These are phyloP conservation scores for Primulina eburnea DNA, from an alignment of 257 asterid species.

Conservation along the genomic window DNA sequence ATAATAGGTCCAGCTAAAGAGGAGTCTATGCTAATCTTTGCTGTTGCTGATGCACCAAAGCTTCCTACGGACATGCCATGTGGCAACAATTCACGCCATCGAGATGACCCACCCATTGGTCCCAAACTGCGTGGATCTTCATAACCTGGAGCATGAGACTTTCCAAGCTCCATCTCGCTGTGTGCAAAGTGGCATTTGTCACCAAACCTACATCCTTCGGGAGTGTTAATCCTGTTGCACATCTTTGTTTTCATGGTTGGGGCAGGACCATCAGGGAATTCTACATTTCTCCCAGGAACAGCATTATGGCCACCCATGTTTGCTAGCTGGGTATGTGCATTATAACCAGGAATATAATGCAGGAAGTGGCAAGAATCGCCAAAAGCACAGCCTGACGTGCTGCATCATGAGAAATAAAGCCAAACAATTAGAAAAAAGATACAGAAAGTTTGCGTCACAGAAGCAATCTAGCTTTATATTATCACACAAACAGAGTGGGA, in stretches of 20 bases:
- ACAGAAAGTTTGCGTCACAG: background rate
- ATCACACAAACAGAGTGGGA: background rate
- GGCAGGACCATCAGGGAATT: conserved; percentile 31
- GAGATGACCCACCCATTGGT: conserved; percentile 33
- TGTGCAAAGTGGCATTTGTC: conserved; percentile 54
- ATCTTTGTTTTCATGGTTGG: conserved; percentile 34
- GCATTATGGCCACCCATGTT: conserved; percentile 29
- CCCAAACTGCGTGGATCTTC: conserved; percentile 34
- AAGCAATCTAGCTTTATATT: background rate
- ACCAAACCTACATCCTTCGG: conserved; percentile 58
- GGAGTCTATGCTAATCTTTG: conserved; percentile 52
- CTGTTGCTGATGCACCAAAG: conserved; percentile 60
- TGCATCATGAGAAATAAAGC: conserved; percentile 27
- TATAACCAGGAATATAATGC: conserved; percentile 51
- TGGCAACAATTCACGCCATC: conserved; percentile 28
- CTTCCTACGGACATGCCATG: conserved; percentile 29
- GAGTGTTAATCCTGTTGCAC: conserved; percentile 51
- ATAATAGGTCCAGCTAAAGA: conserved; percentile 52
- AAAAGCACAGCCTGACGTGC: conserved; percentile 53
- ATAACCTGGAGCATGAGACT: conserved; percentile 22
- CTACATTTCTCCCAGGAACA: conserved; percentile 28
- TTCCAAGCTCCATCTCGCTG: conserved; percentile 46
- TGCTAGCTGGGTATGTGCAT: conserved; percentile 44
- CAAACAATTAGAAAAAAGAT: conserved; percentile 21
- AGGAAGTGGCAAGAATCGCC: conserved; percentile 55